Percentiles rank a stretch among this genome's conserved stretches.
phyloP scores from a whole-genome alignment of 2,329 filamentous ascomycete genomes.

The Pyrenophora seminiperda region DNA sequence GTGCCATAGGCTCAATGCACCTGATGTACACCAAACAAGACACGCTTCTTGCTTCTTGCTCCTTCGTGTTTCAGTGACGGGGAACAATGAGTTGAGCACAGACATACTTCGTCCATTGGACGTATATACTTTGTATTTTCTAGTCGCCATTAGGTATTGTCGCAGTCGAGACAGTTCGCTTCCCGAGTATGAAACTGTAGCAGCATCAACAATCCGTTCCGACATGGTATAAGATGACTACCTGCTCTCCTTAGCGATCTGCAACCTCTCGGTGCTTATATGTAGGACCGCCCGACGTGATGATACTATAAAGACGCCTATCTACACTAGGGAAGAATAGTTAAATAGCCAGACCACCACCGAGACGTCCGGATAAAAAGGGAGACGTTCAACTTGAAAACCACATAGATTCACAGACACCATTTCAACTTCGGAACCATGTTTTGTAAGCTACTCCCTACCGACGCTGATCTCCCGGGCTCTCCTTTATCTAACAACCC shows the following conservation, averaged over 20 bases:
- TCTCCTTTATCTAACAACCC: slow-evolving; percentile 26
- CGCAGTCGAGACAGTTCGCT: slow-evolving; percentile 12
- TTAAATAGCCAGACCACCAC: too few relatives aligned
- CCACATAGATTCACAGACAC: too few relatives aligned
- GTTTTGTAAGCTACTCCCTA: slow-evolving; percentile 33
- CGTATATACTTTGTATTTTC: not conserved
- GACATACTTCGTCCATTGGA: too few relatives aligned
- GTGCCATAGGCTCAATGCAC: too few relatives aligned
- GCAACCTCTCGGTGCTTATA: too few relatives aligned
- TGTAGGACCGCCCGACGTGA: too few relatives aligned
- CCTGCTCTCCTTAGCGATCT: not conserved
- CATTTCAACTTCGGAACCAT: slow-evolving; percentile 14
- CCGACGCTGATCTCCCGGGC: not conserved
- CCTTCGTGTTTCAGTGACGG: not conserved
- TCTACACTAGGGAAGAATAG: not conserved
- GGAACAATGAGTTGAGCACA: not conserved
- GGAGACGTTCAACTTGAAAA: too few relatives aligned
- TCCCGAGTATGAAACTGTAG: slow-evolving; percentile 13
- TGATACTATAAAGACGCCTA: not conserved
- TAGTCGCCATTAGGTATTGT: not conserved
- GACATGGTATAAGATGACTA: not conserved
- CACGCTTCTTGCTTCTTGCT: not conserved
- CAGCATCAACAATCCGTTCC: slow-evolving; percentile 5
- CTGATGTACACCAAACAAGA: not conserved
- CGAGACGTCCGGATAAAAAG: too few relatives aligned